Evolutionary conservation across 169 alveolate species (phyloP).

Genomic region (Plasmodium gaboni): DNA sequence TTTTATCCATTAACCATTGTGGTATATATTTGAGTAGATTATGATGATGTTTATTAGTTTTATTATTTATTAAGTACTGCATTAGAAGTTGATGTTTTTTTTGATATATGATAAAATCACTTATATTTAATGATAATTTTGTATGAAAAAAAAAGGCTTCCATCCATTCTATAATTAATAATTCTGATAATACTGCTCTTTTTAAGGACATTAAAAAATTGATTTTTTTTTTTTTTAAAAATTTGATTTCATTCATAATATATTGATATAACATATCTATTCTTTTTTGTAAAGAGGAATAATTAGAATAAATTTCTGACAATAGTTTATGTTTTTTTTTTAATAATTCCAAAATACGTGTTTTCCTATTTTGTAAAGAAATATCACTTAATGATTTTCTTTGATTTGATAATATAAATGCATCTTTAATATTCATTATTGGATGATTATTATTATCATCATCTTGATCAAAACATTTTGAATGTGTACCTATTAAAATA

Average conservation of each 20-base stretch:
- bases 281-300: constrained; percentile 85
- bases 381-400: constrained; percentile 86
- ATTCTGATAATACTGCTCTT: constrained; percentile 88
- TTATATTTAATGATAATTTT: constrained; percentile 40
- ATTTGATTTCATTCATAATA: constrained; percentile 83
- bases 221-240: constrained; percentile 83
- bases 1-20: constrained; percentile 50
- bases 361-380: constrained; percentile 81
- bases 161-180: constrained; percentile 90
- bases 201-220: constrained; percentile 87
- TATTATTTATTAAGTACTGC: constrained; percentile 16
- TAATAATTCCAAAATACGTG: constrained; percentile 80
- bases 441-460: constrained; percentile 90
- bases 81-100: constrained; percentile 58
- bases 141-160: constrained; percentile 83
- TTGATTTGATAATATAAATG: constrained; percentile 86
- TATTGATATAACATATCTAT: constrained; percentile 86
- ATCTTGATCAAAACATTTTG: constrained; percentile 46
- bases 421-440: constrained; percentile 90
- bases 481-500: constrained; percentile 89
- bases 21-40: constrained; percentile 59
- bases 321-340: constrained; percentile 87
- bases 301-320: constrained; percentile 89
- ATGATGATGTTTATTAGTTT: not conserved
- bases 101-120: constrained; percentile 52